Conservation (phyloP, 2,329 filamentous ascomycete genomes). For the Penicillium sp. region DNA sequence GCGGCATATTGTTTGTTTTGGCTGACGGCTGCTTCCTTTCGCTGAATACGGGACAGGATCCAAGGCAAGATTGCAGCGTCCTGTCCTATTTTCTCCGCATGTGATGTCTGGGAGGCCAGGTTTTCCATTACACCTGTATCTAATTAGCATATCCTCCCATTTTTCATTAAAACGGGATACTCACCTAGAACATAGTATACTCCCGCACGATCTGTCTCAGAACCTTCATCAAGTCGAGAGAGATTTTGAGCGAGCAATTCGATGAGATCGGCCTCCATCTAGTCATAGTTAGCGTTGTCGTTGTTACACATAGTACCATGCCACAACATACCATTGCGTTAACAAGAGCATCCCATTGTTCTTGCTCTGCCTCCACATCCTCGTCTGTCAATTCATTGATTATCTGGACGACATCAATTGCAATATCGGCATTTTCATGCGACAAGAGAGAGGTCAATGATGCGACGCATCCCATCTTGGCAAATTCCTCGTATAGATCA, state of each 20-base stretch:
- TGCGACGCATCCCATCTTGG: constrained; percentile 67
- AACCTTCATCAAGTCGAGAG: constrained; percentile 70
- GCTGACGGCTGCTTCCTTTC: constrained; percentile 64
- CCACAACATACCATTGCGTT: constrained; percentile 51
- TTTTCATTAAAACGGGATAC: constrained; percentile 3
- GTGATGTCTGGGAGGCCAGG: constrained; percentile 67
- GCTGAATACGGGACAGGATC: constrained; percentile 73
- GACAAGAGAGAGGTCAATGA: constrained; percentile 79
- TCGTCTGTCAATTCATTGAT: constrained; percentile 90
- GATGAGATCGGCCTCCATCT: constrained; percentile 46
- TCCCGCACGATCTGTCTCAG: constrained; percentile 73
- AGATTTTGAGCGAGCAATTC: constrained; percentile 58
- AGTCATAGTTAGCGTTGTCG: constrained; percentile 18
- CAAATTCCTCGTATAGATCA: constrained; percentile 77
- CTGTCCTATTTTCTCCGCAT: constrained; percentile 70
- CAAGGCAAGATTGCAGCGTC: constrained; percentile 70
- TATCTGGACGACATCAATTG: constrained; percentile 86
- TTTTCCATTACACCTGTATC: constrained; percentile 71
- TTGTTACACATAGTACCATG: not conserved
- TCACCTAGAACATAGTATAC: constrained; percentile 76
- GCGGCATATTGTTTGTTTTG: constrained; percentile 97
- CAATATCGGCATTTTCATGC: constrained; percentile 96
- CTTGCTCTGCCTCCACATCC: constrained; percentile 77
- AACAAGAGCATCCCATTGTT: constrained; percentile 77
- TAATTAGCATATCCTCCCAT: constrained; percentile 14